Evolutionary conservation across 805 yeast genomes (phyloP).

Genomic region (Scheffersomyces amazonensis): DNA sequence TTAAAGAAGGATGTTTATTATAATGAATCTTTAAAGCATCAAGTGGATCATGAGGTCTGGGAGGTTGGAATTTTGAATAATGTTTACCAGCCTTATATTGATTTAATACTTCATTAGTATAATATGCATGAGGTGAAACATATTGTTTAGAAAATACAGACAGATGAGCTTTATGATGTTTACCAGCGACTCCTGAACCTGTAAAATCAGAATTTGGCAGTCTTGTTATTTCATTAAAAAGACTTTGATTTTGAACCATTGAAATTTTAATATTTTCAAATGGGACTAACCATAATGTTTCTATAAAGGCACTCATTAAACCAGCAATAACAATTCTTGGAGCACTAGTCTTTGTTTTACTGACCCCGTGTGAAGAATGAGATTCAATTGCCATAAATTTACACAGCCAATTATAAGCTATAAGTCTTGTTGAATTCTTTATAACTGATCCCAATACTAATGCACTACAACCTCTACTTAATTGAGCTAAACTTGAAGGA

Average conservation of each 20-base stretch:
- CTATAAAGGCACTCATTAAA: slow-evolving; percentile 75
- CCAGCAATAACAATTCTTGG: slow-evolving; percentile 86
- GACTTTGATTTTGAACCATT: slow-evolving; percentile 66
- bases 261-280: slow-evolving; percentile 83
- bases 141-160: slow-evolving; percentile 28
- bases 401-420: slow-evolving; percentile 72
- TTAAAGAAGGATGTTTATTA: slow-evolving; percentile 53
- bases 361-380: slow-evolving; percentile 26
- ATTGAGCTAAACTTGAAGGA: slow-evolving; percentile 30
- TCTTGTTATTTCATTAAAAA: slow-evolving; percentile 24
- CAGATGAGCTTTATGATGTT: slow-evolving; percentile 21
- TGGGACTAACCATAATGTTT: slow-evolving; percentile 82
- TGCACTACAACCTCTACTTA: slow-evolving; percentile 66
- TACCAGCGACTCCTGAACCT: slow-evolving; percentile 18
- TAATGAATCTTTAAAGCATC: slow-evolving; percentile 29
- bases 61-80: slow-evolving; percentile 18
- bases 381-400: slow-evolving; percentile 56
- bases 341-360: slow-evolving; percentile 62
- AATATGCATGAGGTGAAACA: slow-evolving; percentile 42
- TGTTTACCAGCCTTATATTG: slow-evolving; percentile 22
- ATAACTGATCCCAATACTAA: slow-evolving; percentile 69
- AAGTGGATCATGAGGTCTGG: slow-evolving; percentile 10
- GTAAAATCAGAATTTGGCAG: slow-evolving; percentile 21
- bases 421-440: slow-evolving; percentile 72
- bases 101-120: slow-evolving; percentile 28